phyloP scores from a whole-genome alignment of 768 basidiomycete genomes.

The Termitomyces sp. region DNA sequence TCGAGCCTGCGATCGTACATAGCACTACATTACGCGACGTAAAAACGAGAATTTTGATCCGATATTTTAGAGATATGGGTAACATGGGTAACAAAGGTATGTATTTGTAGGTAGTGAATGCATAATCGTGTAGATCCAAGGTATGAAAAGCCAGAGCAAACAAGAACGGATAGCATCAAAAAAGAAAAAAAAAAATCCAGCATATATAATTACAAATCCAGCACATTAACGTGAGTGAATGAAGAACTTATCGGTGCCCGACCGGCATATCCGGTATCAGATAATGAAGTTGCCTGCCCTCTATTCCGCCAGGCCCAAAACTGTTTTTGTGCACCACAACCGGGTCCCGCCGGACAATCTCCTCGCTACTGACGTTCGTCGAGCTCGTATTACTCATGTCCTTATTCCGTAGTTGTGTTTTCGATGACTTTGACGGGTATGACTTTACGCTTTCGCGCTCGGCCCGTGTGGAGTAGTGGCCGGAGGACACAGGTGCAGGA shows the following conservation, averaged over 20 bases:
- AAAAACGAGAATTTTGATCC: background rate
- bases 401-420: slow-evolving; percentile 1
- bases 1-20: background rate
- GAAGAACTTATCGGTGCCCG: background rate
- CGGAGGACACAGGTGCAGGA: background rate
- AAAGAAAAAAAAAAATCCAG: background rate
- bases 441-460: slow-evolving; percentile 13
- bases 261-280: slow-evolving; percentile 18
- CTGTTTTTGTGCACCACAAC: slow-evolving; percentile 16
- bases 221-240: background rate
- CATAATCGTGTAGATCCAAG: slow-evolving; percentile 2
- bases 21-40: background rate
- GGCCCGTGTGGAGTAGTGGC: slow-evolving; percentile 13
- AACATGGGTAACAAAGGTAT: background rate
- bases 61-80: background rate
- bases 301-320: slow-evolving; percentile 17
- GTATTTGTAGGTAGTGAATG: background rate
- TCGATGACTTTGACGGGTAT: background rate
- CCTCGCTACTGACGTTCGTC: slow-evolving; percentile 8
- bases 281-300: slow-evolving; percentile 17
- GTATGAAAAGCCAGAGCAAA: background rate
- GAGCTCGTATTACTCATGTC: slow-evolving; percentile 3
- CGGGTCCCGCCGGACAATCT: background rate
- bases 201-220: background rate
- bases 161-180: background rate